Evolutionary conservation across 345 rosid species (phyloP), one percentile per base, ranked within the genome.

Genomic region (Viola odorata): DNA sequence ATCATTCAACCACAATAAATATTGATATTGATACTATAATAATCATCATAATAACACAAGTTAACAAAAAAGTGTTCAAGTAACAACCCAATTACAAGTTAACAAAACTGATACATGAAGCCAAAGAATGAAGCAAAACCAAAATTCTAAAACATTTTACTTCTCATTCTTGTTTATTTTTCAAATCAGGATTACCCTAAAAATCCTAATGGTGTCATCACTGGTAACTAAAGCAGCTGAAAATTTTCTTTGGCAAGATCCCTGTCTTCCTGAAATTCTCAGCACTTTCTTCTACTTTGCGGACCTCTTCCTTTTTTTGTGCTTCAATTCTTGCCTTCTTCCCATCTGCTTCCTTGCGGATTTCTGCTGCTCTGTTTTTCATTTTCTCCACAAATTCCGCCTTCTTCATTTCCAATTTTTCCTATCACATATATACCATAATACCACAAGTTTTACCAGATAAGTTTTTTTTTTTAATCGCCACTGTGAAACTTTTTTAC

Each of bases 291-390:
- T 75, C 74, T 7, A 85, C 57, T 57, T 86, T 80, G 41, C 70
- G 69, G 56, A 69, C 32, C 7, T 80, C 76, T 69, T 83, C 77
- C 4, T 63, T 77, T 47, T 77, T 53, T 57, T 68, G 70, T 42
- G 91, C 88, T 58, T 86, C 83, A 37, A 82, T 56, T 49, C 52
- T 50, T 8, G 82, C 89, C 75, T 82, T 82, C 76, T 77, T 88
- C 23, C 80, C 91, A 60, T 86, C 95, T 1, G 96, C 86, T 15
- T 58, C 70, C 73, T 55, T 84, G 63, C 75, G 84, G 40, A 86
- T 71, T 61, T 82, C 85, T 0, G 89, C 87, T 42, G 74, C 61
- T 71, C 72, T 82, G 72, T 86, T 85, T 61, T 76, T 86, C 70
- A 70, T 69, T 74, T 58, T 72, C 77, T 88, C 88, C 12, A 66